phyloP scores from a whole-genome alignment of 1,139 yeast genomes.

The Blastobotrys persicus region DNA sequence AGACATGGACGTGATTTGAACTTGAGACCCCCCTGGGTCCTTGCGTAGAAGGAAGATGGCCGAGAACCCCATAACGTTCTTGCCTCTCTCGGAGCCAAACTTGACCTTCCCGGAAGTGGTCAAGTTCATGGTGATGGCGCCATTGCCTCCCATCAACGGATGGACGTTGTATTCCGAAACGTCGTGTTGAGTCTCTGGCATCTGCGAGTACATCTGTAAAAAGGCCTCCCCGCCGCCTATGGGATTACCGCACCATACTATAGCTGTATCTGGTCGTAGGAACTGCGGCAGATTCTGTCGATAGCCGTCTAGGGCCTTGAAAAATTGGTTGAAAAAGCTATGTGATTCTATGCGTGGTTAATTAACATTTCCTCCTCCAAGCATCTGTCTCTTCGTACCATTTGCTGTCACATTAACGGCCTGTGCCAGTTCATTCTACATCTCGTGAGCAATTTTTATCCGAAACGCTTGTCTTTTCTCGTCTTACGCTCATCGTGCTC shows the following conservation, averaged over 20 bases:
- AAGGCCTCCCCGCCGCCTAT: conserved; percentile 39
- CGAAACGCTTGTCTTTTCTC: not conserved
- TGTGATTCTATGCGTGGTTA: conserved; percentile 17
- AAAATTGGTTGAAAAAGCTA: conserved; percentile 28
- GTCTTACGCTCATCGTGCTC: not conserved
- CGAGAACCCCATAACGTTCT: conserved; percentile 34
- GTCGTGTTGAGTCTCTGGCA: conserved; percentile 37
- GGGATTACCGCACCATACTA: conserved; percentile 43
- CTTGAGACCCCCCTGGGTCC: conserved; percentile 22
- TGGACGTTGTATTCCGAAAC: conserved; percentile 37
- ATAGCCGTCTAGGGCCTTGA: conserved; percentile 31
- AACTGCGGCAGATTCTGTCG: conserved; percentile 30
- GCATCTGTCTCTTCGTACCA: not conserved
- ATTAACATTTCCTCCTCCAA: not conserved
- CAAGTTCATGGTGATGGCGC: conserved; percentile 29
- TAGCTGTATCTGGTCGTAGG: conserved; percentile 33
- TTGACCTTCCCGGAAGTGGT: conserved; percentile 35
- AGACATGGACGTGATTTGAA: conserved; percentile 32
- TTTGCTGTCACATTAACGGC: conserved; percentile 1
- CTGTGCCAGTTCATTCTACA: conserved; percentile 2
- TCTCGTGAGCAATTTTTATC: not conserved
- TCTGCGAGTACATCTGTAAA: conserved; percentile 30
- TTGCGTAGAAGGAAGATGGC: conserved; percentile 34
- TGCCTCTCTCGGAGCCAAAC: conserved; percentile 33
- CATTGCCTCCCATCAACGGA: conserved; percentile 33